Evolutionary conservation across 129 eudicot species (phyloP), one percentile per base, ranked within the genome.

Genomic region (Mikania micrantha): DNA sequence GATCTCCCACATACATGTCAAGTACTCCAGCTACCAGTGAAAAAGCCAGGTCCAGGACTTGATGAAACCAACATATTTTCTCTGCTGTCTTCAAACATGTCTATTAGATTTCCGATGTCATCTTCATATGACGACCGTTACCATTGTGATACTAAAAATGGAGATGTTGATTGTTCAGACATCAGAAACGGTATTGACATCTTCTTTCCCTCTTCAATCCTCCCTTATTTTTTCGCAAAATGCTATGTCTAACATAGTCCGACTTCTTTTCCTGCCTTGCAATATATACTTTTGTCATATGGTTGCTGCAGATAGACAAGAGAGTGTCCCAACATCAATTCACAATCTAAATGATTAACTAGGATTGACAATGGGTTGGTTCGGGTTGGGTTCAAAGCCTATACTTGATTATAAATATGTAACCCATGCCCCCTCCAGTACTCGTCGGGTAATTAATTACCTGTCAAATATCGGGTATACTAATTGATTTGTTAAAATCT

Each of bases 1-100:
- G 20, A 74, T 56, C 59, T 65, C 66, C 78, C 60, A 3, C 6
- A 5, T 35, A 8, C 35, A 53, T 73, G 78, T 63, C 15, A 63
- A 31, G 52, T 29, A 56, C 44, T 36, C 11, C 61, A 9, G n/a
- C 12, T 64, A 32, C 70, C 74, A 0, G 36, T 53, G 15, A 34
- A 53, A 40, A 4, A 3, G 29, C 22, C 15, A 27, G 21, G 56
- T 36, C 2, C 27, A 9, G 36, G 3, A 1, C 5, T 12, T 38
- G 9, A 62, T 34, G 5, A 39, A n/a, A 36, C 65, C 44, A 65
- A 66, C 35, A 64, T 80, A 31, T 70, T 64, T 28, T 34, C 38
- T 17, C 36, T 42, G 41, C 42, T 70, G 32, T 6, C n/a, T 40
- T 52, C 59, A 60, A 0, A 0, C 16, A 53, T 42, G 31, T 20